These are phyloP conservation scores for Mikania micrantha DNA, from an alignment of 129 eudicot species.

Conservation along the genomic window DNA sequence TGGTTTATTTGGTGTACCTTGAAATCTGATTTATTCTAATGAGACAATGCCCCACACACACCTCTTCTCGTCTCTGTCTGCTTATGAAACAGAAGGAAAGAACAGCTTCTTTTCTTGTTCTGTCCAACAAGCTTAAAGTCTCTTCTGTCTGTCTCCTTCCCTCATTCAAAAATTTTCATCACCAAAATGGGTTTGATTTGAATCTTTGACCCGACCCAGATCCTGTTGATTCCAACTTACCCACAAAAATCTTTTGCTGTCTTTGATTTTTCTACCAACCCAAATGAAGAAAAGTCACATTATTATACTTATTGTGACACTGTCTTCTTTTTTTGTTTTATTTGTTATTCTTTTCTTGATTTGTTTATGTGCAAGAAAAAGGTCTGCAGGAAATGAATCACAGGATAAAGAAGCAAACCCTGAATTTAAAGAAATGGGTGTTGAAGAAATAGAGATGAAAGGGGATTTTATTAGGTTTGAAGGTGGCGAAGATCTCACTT, in stretches of 20 bases:
- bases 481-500: constrained; percentile 76
- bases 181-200: constrained; percentile 14
- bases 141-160: constrained; percentile 20
- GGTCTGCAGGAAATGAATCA: constrained; percentile 16
- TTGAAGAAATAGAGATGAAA: constrained; percentile 38
- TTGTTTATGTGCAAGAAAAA: constrained; percentile 30
- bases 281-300: constrained; percentile 50
- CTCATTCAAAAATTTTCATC: constrained; percentile 5
- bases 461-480: constrained; percentile 64
- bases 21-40: constrained; percentile 16
- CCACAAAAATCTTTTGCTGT: constrained; percentile 12
- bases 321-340: constrained; percentile 25
- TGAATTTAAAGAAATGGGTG: constrained; percentile 40
- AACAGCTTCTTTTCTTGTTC: constrained; percentile 11
- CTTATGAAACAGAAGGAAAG: constrained; percentile 11
- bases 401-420: constrained; percentile 41
- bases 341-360: constrained; percentile 30
- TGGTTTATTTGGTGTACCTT: constrained; percentile 7
- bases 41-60: constrained; percentile 27
- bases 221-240: constrained; percentile 11
- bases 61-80: constrained; percentile 32
- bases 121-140: constrained; percentile 9
- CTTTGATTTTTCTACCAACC: constrained; percentile 2
- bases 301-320: constrained; percentile 40
- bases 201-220: constrained; percentile 23